phyloP scores from a whole-genome alignment of 495 filamentous ascomycete genomes.

The Hypoxylon intermedium region DNA sequence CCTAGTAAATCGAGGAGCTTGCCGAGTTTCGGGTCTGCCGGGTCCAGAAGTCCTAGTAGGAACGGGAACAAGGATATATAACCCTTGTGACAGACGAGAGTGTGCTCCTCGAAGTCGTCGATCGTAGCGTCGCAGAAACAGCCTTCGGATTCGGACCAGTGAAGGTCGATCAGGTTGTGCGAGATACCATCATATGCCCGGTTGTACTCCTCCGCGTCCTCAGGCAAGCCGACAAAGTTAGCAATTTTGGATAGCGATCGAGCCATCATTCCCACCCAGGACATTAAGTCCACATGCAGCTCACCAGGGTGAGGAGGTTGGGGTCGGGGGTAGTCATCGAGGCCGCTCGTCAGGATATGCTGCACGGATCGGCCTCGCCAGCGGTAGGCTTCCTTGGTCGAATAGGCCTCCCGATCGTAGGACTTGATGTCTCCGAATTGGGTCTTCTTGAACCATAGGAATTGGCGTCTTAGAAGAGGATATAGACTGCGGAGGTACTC shows the following conservation, averaged over 20 bases:
- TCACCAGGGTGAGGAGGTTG: constrained; percentile 98
- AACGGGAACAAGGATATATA: constrained; percentile 96
- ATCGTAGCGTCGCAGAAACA: constrained; percentile 96
- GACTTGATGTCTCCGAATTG: constrained; percentile 88
- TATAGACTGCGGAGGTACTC: constrained; percentile 83
- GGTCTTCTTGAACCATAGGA: constrained; percentile 91
- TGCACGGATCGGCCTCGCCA: constrained; percentile 90
- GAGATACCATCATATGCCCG: constrained; percentile 78
- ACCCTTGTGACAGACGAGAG: constrained; percentile 92
- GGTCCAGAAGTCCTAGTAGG: constrained; percentile 74
- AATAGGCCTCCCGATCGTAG: constrained; percentile 88
- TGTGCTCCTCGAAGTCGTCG: constrained; percentile 91
- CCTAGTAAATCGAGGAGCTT: constrained; percentile 76
- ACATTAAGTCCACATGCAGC: constrained; percentile 92
- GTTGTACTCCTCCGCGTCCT: constrained; percentile 76
- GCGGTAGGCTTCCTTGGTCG: constrained; percentile 86
- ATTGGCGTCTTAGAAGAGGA: constrained; percentile 90
- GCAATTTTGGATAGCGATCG: constrained; percentile 80
- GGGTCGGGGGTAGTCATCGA: constrained; percentile 94
- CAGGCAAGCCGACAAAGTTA: constrained; percentile 68
- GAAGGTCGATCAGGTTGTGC: constrained; percentile 89
- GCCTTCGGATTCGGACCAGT: constrained; percentile 81
- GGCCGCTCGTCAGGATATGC: constrained; percentile 89
- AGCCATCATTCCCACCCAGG: constrained; percentile 96
- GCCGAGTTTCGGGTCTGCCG: constrained; percentile 75